Evolutionary conservation across 176 grass and related monocot genomes (phyloP).

Genomic region (Oryza coarctata): DNA sequence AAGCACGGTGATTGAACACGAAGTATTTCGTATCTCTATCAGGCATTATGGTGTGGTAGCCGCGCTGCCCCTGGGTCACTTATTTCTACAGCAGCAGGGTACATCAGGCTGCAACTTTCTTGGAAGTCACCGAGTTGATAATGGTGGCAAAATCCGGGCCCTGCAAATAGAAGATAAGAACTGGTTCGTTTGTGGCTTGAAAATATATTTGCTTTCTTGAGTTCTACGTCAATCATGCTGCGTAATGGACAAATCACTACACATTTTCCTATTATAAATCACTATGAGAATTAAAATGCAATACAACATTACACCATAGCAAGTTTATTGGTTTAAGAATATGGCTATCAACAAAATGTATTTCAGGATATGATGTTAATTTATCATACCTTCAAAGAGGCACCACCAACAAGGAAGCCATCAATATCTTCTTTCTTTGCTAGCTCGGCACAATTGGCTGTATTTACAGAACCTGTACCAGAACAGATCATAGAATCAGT

Average conservation of each 20-base stretch:
- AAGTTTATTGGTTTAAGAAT: background rate
- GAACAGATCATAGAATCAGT: background rate
- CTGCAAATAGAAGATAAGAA: constrained; percentile 25
- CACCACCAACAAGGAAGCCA: constrained; percentile 94
- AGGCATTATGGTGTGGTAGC: background rate
- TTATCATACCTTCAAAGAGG: constrained; percentile 81
- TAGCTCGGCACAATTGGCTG: constrained; percentile 77
- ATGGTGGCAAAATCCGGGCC: constrained; percentile 84
- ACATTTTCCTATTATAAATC: background rate
- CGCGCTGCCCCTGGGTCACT: constrained; percentile 6
- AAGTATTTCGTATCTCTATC: constrained; percentile 19
- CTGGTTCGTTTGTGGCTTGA: background rate
- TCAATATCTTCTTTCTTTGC: constrained; percentile 98
- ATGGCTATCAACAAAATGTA: background rate
- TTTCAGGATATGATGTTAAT: background rate
- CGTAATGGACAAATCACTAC: background rate
- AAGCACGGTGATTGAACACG: background rate
- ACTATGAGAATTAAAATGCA: background rate
- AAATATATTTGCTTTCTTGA: background rate
- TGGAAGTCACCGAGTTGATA: constrained; percentile 85
- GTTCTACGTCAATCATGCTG: background rate
- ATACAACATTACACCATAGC: background rate
- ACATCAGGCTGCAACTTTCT: constrained; percentile 84
- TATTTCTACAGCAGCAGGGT: constrained; percentile 27
- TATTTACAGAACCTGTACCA: constrained; percentile 85